phyloP scores from a whole-genome alignment of 2,329 filamentous ascomycete species.

The Paraconiothyrium sp. region DNA sequence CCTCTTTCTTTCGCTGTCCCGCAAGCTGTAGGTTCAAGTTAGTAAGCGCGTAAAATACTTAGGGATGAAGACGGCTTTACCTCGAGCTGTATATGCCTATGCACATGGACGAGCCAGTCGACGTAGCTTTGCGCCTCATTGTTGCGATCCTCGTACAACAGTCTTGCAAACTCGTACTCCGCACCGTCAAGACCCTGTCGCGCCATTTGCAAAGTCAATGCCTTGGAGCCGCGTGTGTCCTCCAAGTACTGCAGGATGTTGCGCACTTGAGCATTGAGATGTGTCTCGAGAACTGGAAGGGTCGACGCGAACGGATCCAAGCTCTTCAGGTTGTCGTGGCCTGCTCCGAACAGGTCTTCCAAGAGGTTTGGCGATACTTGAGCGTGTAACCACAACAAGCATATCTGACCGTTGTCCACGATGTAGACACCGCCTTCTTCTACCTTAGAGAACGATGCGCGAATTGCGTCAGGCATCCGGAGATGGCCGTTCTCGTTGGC shows the following conservation, averaged over 20 bases:
- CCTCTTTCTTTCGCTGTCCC: constrained; percentile 76
- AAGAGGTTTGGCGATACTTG: constrained; percentile 93
- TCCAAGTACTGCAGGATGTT: constrained; percentile 91
- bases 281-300: constrained; percentile 86
- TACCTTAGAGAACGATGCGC: constrained; percentile 85
- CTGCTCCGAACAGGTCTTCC: constrained; percentile 86
- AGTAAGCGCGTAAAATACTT: constrained; percentile 11
- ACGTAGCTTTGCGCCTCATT: constrained; percentile 98
- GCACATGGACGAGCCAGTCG: constrained; percentile 96
- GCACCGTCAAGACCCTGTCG: constrained; percentile 92
- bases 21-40: constrained; percentile 54
- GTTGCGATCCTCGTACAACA: constrained; percentile 93
- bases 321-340: constrained; percentile 73
- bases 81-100: constrained; percentile 91
- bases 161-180: constrained; percentile 93
- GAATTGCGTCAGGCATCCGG: constrained; percentile 80
- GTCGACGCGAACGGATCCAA: constrained; percentile 84
- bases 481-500: constrained; percentile 91
- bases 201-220: constrained; percentile 87
- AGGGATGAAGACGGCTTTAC: constrained; percentile 42
- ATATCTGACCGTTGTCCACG: constrained; percentile 93
- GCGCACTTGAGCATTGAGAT: constrained; percentile 91
- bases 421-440: constrained; percentile 95
- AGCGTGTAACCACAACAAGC: constrained; percentile 90
- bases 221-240: constrained; percentile 83